A percentile compares a stretch with the other conserved stretches of the same genome.
These are phyloP conservation scores for Lojkania enalia DNA, from an alignment of 2,329 filamentous ascomycete species.

Conservation along the genomic window DNA sequence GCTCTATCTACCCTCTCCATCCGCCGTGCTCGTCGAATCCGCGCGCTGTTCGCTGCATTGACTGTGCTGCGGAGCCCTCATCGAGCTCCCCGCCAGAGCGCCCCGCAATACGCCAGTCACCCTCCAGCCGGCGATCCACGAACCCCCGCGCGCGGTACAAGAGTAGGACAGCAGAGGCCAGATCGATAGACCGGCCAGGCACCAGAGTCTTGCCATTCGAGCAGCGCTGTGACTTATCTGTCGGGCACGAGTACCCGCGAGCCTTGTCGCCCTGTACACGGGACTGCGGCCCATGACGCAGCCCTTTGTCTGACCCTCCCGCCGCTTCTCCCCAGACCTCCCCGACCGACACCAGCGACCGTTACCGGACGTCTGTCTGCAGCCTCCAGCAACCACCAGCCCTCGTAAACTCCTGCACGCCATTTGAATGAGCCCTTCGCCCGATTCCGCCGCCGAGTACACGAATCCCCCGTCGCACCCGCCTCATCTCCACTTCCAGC, in stretches of 20 bases:
- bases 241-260: background rate
- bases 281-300: slow-evolving; percentile 10
- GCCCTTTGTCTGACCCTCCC: slow-evolving; percentile 14
- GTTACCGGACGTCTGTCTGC: background rate
- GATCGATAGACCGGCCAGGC: slow-evolving; percentile 4
- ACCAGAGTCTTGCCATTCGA: slow-evolving; percentile 1
- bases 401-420: slow-evolving; percentile 15
- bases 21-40: too few species aligned
- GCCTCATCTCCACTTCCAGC: slow-evolving; percentile 41
- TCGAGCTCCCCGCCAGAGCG: slow-evolving; percentile 21
- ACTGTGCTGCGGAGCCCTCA: slow-evolving; percentile 17
- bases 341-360: too few species aligned
- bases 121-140: slow-evolving; percentile 9
- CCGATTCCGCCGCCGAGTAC: slow-evolving; percentile 33
- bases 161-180: slow-evolving; percentile 3
- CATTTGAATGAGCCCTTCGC: slow-evolving; percentile 47
- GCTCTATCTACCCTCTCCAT: too few species aligned
- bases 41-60: slow-evolving; percentile 14
- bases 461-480: slow-evolving; percentile 40
- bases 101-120: slow-evolving; percentile 8
- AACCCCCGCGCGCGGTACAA: slow-evolving; percentile 5
- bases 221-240: background rate
- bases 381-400: background rate
- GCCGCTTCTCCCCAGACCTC: background rate
- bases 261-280: background rate